Percentiles rank a stretch among this genome's conserved stretches.
These are phyloP conservation scores for Flammula alnicola DNA, from an alignment of 1,284 basidiomycete genomes.

Conservation along the genomic window DNA sequence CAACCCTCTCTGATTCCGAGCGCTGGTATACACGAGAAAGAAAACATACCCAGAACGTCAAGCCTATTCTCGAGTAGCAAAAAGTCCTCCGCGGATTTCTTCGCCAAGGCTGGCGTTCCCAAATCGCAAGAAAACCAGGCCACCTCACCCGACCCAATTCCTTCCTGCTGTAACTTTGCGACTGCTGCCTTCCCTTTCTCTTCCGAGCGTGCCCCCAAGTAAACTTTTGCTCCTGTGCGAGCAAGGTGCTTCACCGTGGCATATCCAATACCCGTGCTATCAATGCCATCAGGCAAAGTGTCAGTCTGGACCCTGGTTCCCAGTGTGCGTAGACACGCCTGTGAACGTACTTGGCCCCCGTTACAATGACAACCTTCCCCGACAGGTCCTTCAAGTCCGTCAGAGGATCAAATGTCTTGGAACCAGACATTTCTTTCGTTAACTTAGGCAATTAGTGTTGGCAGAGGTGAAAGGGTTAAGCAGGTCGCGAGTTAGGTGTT, in stretches of 20 bases:
- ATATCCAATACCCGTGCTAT: constrained; percentile 44
- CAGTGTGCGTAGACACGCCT: not conserved
- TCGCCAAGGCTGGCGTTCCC: constrained; percentile 44
- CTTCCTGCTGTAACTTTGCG: constrained; percentile 38
- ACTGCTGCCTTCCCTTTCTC: constrained; percentile 43
- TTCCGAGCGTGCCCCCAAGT: constrained; percentile 45
- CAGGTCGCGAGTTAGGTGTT: no score
- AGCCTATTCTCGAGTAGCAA: constrained; percentile 50
- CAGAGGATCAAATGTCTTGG: not conserved
- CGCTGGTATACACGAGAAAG: no score
- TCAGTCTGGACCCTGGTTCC: no score
- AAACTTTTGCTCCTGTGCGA: constrained; percentile 47
- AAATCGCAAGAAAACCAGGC: constrained; percentile 52
- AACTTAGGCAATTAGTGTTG: no score
- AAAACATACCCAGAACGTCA: constrained; percentile 51
- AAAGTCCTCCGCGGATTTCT: constrained; percentile 49
- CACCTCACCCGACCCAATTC: constrained; percentile 46
- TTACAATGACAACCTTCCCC: constrained; percentile 3
- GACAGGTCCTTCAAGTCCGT: not conserved
- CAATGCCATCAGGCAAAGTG: no score
- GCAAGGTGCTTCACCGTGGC: constrained; percentile 42
- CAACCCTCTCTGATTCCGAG: no score
- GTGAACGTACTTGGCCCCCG: constrained; percentile 5
- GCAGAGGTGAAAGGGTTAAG: no score
- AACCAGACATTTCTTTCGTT: not conserved